A percentile compares a stretch with the other conserved stretches of the same genome.
phyloP scores from a whole-genome alignment of 768 basidiomycete species.

The Leccinum disarticulatum region DNA sequence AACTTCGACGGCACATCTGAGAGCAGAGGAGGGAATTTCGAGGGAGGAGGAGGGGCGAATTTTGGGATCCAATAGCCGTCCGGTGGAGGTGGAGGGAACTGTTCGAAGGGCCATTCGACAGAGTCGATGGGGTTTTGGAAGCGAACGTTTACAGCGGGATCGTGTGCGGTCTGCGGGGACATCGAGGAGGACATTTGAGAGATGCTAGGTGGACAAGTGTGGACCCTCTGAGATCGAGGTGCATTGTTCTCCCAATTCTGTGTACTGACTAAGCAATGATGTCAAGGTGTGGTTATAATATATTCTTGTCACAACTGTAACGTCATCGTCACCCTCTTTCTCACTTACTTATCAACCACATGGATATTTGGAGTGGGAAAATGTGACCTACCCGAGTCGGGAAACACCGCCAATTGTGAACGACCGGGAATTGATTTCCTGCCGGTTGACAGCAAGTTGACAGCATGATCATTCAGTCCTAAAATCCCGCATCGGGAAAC shows the following conservation, averaged over 20 bases:
- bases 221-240: too few relatives aligned
- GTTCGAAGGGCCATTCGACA: conserved; percentile 28
- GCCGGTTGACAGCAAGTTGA: not conserved
- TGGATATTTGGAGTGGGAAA: conserved; percentile 8
- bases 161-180: conserved; percentile 3
- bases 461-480: not conserved
- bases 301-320: not conserved
- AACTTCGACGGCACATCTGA: conserved; percentile 6
- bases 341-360: not conserved
- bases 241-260: not conserved
- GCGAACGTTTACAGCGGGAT: not conserved
- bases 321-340: not conserved
- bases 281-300: not conserved
- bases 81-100: conserved; percentile 26
- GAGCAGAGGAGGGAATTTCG: conserved; percentile 15
- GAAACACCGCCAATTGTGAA: not conserved
- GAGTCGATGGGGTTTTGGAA: not conserved
- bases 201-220: not conserved
- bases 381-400: not conserved
- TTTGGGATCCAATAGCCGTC: conserved; percentile 30
- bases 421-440: not conserved
- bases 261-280: not conserved
- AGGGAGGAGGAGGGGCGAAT: conserved; percentile 16
- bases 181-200: conserved; percentile 3
- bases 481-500: not conserved